Evolutionary conservation across 257 asterid genomes (phyloP), one percentile per base, ranked within the genome.

Genomic region (Echium plantagineum): DNA sequence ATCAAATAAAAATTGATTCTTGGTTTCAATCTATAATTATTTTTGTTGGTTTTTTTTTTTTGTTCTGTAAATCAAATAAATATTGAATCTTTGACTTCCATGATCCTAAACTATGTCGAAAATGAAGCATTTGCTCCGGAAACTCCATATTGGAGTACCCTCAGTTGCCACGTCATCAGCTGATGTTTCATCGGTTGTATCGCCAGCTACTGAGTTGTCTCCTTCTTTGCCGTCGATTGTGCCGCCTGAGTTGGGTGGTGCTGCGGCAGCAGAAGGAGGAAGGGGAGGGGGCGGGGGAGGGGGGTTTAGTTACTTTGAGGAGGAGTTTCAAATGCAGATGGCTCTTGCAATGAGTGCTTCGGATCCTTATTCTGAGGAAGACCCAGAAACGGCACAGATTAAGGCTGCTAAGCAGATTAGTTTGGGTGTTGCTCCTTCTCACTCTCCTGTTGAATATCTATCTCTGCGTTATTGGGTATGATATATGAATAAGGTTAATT

Each of bases 261-360:
- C 7, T 3, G 32, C 32, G 5, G 32, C 5, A 28, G 32, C 7
- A 28, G 32, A 6, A 28, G 32, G 7, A 28, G 32, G 7, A 28
- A 6, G 32, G 5, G 7, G 32, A 28, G 32, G 32, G 32, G 30
- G 5, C 2, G 30, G 30, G 30, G 59, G n/a, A 19, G 38, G 47
- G 24, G 74, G 69, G 66, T 80, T 86, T 68, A 82, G 63, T 80
- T 81, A 74, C 82, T 70, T 84, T 46, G 95, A 86, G 78, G 94
- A 84, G 83, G 94, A 87, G 75, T 84, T 80, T 63, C 90, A 87
- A 73, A 77, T 87, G 73, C 94, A 84, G 70, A 66, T 87, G 81
- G 95, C 94, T 60, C 61, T 87, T 69, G 94, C 94, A 54, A 87
- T 87, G 67, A 84, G 94, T 76, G 90, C 75, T 55, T 84, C 95